phyloP scores from a whole-genome alignment of 345 rosid genomes.

The Psidium friedrichsthalianum region DNA sequence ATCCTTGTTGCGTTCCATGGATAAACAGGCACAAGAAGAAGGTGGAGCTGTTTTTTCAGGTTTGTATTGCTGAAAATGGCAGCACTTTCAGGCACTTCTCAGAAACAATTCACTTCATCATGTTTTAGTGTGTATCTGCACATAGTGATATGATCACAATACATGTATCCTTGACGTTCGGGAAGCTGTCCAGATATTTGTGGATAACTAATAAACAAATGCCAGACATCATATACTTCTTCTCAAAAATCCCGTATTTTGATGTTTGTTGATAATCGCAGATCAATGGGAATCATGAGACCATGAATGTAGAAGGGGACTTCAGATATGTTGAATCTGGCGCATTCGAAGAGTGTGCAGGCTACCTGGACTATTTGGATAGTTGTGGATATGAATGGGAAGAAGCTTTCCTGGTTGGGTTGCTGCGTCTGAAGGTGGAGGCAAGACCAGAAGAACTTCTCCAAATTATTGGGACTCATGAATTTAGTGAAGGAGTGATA shows the following conservation, averaged over 20 bases:
- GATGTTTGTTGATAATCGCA: slow-evolving; percentile 4
- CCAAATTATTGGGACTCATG: slow-evolving; percentile 56
- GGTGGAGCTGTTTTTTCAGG: slow-evolving; percentile 98
- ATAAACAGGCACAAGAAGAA: slow-evolving; percentile 62
- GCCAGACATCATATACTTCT: neutral
- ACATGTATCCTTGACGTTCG: neutral
- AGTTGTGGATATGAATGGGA: slow-evolving; percentile 49
- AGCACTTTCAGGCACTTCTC: neutral
- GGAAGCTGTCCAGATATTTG: neutral
- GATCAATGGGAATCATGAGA: slow-evolving; percentile 94
- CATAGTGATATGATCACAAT: neutral
- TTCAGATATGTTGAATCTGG: slow-evolving; percentile 70
- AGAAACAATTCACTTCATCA: neutral
- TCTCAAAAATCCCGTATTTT: neutral
- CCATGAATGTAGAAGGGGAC: slow-evolving; percentile 91
- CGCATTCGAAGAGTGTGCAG: slow-evolving; percentile 67
- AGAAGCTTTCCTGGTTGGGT: slow-evolving; percentile 61
- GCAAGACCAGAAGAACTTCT: slow-evolving; percentile 32
- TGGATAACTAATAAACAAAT: neutral
- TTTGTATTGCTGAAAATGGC: slow-evolving; percentile 12
- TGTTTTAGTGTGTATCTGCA: neutral
- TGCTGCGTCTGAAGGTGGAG: slow-evolving; percentile 30
- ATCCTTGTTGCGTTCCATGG: slow-evolving; percentile 59
- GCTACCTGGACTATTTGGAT: slow-evolving; percentile 61
- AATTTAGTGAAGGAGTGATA: slow-evolving; percentile 63